Base-by-base conservation (phyloP, 805 yeast genomes). In the Metschnikowia sp. region DNA sequence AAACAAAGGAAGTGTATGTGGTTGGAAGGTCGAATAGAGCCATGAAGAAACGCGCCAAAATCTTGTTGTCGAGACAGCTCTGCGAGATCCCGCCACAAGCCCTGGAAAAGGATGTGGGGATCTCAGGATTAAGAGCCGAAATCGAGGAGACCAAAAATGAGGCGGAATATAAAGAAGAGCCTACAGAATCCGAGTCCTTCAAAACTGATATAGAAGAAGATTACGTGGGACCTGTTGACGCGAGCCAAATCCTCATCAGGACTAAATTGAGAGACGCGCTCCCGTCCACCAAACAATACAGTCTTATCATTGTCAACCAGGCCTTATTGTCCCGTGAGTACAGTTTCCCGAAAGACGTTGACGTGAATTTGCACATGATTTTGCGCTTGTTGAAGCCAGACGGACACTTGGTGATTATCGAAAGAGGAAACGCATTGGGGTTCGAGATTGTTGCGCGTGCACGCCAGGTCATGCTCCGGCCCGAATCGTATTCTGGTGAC, bases 361-460 rank as follows among this genome's bases (percentile, higher is more conserved):
- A 90, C 63, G 73, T 75, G 19, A 83, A 77, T 44, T 58, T 88
- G 9, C 81, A 83, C 51, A 72, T 74, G 49, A 70, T 86, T 32
- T 69, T 90, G 22, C 70, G 75, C 13, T 67, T 86, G 13, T 66
- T 91, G 39, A 77, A 80, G 12, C 96, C 97, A 0, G 79, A 81
- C 10, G 99, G 98, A 0, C 83, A 83, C 49, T 65, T 92, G 10
- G 83, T 90, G 1, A 62, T 94, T 2, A 68, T 91, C 3, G 98
- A 94, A 67, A 75, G 97, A 52, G 99, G 99, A 3, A 87, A 86
- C 47, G 88, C 97, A 0, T 60, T 83, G 31, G 98, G 98, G 0
- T 88, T 88, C 61, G 99, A 94, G 65, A 75, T 82, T 3, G 77
- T 90, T 48, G 95, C 96, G 0, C 74, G 97, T 45, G 97, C 97